These are phyloP conservation scores for Phycomyces blakesleeanus DNA, from an alignment of 192 early-diverging fungal genomes.

Conservation along the genomic window DNA sequence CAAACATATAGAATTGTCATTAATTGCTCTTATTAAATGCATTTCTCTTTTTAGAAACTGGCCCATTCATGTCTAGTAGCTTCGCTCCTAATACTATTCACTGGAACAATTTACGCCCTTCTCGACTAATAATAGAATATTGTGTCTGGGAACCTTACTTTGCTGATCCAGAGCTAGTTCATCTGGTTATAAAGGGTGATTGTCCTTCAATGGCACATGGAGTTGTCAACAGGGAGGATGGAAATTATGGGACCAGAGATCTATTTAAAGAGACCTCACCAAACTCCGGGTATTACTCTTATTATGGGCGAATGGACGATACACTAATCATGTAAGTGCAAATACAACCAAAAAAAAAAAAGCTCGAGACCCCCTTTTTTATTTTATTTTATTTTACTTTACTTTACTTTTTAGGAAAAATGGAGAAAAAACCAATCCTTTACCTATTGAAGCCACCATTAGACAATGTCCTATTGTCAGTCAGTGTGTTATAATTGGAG, in stretches of 20 bases:
- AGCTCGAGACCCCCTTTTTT: too few species aligned
- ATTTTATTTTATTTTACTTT: not conserved
- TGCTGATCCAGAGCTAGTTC: not conserved
- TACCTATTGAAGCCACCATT: constrained; percentile 21
- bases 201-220: constrained; percentile 16
- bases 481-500: constrained; percentile 14
- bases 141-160: constrained; percentile 4
- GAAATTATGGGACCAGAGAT: constrained; percentile 27
- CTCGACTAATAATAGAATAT: not conserved
- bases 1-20: too few species aligned
- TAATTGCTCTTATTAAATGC: not conserved
- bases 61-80: not conserved
- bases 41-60: not conserved
- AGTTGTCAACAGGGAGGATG: constrained; percentile 17
- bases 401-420: constrained; percentile 15
- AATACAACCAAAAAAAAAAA: constrained; percentile 2
- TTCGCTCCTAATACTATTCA: not conserved
- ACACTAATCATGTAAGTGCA: constrained; percentile 5
- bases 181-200: constrained; percentile 5
- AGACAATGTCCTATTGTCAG: not conserved
- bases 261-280: constrained; percentile 4
- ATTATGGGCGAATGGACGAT: constrained; percentile 24
- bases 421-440: constrained; percentile 35
- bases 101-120: not conserved
- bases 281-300: constrained; percentile 14